phyloP scores from a whole-genome alignment of 495 filamentous ascomycete genomes.

The Talaromyces borbonicus region DNA sequence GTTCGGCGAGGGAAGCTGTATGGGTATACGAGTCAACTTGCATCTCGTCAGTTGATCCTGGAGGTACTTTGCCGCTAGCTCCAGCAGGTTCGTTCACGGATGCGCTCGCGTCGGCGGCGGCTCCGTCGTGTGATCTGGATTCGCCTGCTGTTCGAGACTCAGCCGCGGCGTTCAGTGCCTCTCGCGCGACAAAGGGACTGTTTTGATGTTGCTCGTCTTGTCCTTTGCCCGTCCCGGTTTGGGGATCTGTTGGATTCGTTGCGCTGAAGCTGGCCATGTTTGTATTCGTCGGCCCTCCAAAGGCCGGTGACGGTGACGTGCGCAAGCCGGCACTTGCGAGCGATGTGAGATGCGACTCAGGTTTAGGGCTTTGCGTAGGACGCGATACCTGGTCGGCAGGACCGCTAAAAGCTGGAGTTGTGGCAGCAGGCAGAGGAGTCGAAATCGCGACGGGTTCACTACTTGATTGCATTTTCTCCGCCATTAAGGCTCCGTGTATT shows the following conservation, averaged over 20 bases:
- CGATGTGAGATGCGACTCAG: conserved; percentile 33
- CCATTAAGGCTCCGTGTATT: conserved; percentile 33
- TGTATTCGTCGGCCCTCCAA: neutral
- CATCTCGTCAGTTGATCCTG: conserved; percentile 33
- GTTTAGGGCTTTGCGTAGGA: conserved; percentile 28
- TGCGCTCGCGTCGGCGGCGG: neutral
- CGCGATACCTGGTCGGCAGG: conserved; percentile 24
- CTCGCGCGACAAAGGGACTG: conserved; percentile 35
- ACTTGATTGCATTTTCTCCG: conserved; percentile 37
- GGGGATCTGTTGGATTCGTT: conserved; percentile 21
- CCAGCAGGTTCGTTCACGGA: neutral
- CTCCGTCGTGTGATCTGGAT: neutral
- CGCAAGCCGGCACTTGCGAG: conserved; percentile 38
- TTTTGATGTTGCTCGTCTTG: conserved; percentile 18
- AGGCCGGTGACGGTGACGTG: conserved; percentile 28
- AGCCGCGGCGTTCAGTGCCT: conserved; percentile 27
- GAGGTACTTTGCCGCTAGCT: conserved; percentile 20
- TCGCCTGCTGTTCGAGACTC: neutral
- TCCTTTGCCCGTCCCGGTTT: conserved; percentile 26
- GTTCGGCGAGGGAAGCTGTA: conserved; percentile 10
- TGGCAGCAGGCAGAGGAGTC: conserved; percentile 22
- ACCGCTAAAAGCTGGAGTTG: conserved; percentile 21
- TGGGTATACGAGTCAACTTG: conserved; percentile 32
- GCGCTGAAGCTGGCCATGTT: conserved; percentile 2
- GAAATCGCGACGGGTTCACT: conserved; percentile 35